A percentile compares a stretch with the other conserved stretches of the same genome.
Evolutionary conservation across 148 eudicot genomes (phyloP).

Genomic region (Vaccinium myrtillus): DNA sequence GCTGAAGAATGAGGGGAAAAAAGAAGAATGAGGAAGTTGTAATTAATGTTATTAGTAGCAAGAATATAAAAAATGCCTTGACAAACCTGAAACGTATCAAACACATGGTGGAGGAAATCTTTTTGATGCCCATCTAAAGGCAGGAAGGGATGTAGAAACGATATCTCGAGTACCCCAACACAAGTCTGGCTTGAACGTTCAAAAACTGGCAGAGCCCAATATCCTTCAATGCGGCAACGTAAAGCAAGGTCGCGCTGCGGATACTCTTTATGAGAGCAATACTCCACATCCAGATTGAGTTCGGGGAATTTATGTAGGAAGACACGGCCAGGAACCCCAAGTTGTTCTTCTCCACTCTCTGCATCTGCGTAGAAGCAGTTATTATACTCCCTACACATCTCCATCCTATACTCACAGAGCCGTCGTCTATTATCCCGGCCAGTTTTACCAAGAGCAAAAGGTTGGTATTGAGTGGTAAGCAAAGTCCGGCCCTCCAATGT

Average conservation of each 20-base stretch:
- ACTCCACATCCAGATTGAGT: background rate
- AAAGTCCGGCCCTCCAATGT: background rate
- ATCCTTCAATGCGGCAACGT: background rate
- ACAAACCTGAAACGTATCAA: background rate
- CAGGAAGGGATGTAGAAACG: background rate
- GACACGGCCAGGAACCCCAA: background rate
- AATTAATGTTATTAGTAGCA: too few relatives aligned
- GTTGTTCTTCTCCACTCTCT: background rate
- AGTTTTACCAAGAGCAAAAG: background rate
- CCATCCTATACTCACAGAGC: background rate
- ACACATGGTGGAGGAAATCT: background rate
- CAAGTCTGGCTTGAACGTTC: background rate
- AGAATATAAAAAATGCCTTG: background rate
- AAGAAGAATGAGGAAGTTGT: too few relatives aligned
- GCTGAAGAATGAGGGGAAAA: too few relatives aligned
- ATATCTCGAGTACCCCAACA: constrained; percentile 5
- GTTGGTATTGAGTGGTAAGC: background rate
- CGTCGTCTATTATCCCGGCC: too few relatives aligned
- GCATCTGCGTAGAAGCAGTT: background rate
- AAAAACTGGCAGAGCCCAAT: background rate
- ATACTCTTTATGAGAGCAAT: background rate
- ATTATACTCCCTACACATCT: background rate
- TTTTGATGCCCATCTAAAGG: too few relatives aligned
- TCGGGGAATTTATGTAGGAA: background rate
- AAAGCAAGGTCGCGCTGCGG: background rate